Evolutionary conservation across 1,284 basidiomycete genomes (phyloP), one percentile per base, ranked within the genome.

Genomic region (Xanthoconium separans): DNA sequence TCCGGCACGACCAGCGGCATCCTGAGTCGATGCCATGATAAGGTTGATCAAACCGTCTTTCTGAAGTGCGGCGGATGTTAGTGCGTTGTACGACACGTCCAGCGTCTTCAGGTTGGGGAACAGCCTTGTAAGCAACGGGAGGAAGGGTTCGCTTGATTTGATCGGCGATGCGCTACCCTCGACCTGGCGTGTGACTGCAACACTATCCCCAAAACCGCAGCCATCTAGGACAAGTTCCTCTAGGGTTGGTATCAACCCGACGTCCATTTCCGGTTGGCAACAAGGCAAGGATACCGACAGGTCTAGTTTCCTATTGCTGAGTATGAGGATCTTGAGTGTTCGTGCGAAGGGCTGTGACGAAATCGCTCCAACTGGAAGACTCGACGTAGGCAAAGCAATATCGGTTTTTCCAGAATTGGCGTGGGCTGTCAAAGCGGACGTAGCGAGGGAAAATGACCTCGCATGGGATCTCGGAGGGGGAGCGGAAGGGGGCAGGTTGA

Each of bases 181-280:
- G 52, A 54, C 68, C 43, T 55, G 67, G 40, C 66, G 64, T 3
- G 75, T 65, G 12, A 84, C 75, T 2, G 78, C 57, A 15, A 89
- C 76, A 2, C 65, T 63, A 63, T 90, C 85, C 9, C 74, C 63
- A 8, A 92, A 72, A 56, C 80, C 80, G 61, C 90, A 92, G 18
- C 85, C 85, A 61, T 87, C 85, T 27, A 92, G 68, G 58, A 75
- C 75, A 9, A 92, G 77, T 61, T 90, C 88, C 65, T 90, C 88
- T 18, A 92, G 71, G 39, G 69, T 70, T 0, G 87, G 87, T 40
- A 92, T 71, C 50, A 82, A 70, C 1, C 73, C 70, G 6, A 68
- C 71, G 15, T 70, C 61, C n/a, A 50, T 51, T n/a, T 65, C 64
- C 20, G 64, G 62, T 4, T 62, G 53, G n/a, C 69, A 56, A 22